These are phyloP conservation scores for Kluyveromyces dobzhanskii DNA, from an alignment of 805 yeast species.

Conservation along the genomic window DNA sequence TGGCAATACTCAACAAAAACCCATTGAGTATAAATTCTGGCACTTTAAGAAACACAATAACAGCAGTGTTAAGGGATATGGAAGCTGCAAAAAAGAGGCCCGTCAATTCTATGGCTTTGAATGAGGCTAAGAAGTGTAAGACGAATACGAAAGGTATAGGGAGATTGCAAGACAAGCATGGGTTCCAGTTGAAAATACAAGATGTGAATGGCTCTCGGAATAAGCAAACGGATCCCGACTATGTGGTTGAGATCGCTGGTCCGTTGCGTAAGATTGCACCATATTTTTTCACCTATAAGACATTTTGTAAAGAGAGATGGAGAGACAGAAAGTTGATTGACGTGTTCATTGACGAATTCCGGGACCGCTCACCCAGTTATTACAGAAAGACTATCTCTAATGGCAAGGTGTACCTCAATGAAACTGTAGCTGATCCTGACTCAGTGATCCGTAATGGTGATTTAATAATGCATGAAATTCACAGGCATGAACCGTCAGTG, in stretches of 20 bases:
- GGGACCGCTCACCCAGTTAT: constrained; percentile 65
- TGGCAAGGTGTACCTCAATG: constrained; percentile 75
- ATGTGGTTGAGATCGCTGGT: constrained; percentile 48
- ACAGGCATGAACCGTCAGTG: constrained; percentile 88
- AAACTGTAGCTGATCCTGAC: constrained; percentile 52
- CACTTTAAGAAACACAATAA: background rate
- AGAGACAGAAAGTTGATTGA: constrained; percentile 72
- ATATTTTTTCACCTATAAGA: constrained; percentile 80
- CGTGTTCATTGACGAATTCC: constrained; percentile 73
- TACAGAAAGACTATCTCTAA: constrained; percentile 45
- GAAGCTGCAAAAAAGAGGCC: constrained; percentile 1
- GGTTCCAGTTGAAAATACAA: constrained; percentile 23
- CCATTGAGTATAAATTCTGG: no score
- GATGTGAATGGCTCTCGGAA: constrained; percentile 29
- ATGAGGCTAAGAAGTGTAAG: constrained; percentile 3
- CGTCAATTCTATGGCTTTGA: background rate
- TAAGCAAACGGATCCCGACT: constrained; percentile 53
- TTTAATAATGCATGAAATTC: constrained; percentile 65
- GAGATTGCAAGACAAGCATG: constrained; percentile 21
- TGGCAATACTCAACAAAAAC: no score
- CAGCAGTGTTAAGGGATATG: background rate
- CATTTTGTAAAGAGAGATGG: constrained; percentile 91
- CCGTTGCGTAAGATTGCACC: constrained; percentile 69
- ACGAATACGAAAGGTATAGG: constrained; percentile 7
- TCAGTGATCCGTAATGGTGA: constrained; percentile 75